These are phyloP conservation scores for Cutaneotrichosporon sp. DNA, from an alignment of 1,284 basidiomycete species.

Conservation along the genomic window DNA sequence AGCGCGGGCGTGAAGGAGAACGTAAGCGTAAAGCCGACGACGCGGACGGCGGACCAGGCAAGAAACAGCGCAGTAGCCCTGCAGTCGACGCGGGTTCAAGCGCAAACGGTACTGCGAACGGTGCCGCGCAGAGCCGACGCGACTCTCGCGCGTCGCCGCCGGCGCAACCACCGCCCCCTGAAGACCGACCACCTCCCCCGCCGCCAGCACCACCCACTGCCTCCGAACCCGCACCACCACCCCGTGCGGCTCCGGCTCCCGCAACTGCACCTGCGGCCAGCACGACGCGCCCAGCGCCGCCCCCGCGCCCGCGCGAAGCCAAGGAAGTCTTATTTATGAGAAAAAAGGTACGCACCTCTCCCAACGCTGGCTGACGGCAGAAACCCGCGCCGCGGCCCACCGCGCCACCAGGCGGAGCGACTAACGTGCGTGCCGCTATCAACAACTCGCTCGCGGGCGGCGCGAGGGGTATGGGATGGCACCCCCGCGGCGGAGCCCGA, in stretches of 20 bases:
- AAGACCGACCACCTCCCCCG: neutral
- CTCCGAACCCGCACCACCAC: neutral
- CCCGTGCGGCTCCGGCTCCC: neutral
- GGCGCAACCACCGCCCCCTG: neutral
- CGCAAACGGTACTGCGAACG: too few relatives aligned
- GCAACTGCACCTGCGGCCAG: neutral
- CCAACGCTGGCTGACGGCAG: slow-evolving; percentile 1
- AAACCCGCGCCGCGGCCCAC: slow-evolving; percentile 12
- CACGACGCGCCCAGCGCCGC: slow-evolving; percentile 6
- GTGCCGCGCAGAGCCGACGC: too few relatives aligned
- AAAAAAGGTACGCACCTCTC: slow-evolving; percentile 38
- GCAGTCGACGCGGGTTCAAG: too few relatives aligned
- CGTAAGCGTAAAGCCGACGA: too few relatives aligned
- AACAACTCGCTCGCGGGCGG: slow-evolving; percentile 15
- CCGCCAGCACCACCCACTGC: neutral
- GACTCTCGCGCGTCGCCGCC: too few relatives aligned
- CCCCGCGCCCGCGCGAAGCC: slow-evolving; percentile 15
- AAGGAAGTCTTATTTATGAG: slow-evolving; percentile 44
- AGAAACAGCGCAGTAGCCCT: too few relatives aligned
- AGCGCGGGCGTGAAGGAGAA: too few relatives aligned
- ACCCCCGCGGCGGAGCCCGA: too few relatives aligned
- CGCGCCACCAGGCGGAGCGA: neutral
- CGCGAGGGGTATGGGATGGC: too few relatives aligned
- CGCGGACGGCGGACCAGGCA: too few relatives aligned
- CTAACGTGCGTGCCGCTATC: slow-evolving; percentile 20